Percentiles rank a stretch among this genome's conserved stretches.
phyloP scores from a whole-genome alignment of 805 yeast genomes.

The Ogataea polymorpha region DNA sequence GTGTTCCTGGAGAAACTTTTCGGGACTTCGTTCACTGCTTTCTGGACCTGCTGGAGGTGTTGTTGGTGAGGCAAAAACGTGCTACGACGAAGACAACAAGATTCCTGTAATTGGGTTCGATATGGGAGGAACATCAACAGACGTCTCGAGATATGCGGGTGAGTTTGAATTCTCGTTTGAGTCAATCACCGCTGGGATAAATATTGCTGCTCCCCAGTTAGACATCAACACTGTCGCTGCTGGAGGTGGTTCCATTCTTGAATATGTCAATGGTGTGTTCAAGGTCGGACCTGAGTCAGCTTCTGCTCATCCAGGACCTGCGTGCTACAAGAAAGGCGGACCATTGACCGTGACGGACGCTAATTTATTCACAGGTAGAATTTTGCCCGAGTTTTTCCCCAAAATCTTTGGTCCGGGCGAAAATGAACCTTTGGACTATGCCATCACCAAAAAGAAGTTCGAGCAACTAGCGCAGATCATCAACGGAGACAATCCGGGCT shows the following conservation, averaged over 20 bases:
- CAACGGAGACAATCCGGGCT: conserved; percentile 37
- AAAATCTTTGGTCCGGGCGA: conserved; percentile 8
- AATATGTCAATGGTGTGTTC: conserved; percentile 5
- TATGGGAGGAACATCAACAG: conserved; percentile 40
- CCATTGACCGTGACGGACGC: conserved; percentile 10
- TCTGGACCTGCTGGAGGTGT: conserved; percentile 66
- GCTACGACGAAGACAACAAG: conserved; percentile 36
- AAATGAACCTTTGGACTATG: conserved; percentile 6
- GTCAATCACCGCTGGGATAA: conserved; percentile 33
- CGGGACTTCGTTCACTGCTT: conserved; percentile 50
- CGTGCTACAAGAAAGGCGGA: conserved; percentile 9
- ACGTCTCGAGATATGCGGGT: conserved; percentile 35
- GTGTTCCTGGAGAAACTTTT: conserved; percentile 48
- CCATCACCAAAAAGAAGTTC: conserved; percentile 3
- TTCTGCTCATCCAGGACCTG: conserved; percentile 9
- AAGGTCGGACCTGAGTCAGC: conserved; percentile 10
- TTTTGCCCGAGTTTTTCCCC: conserved; percentile 7
- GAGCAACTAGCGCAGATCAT: conserved; percentile 48
- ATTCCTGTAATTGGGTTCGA: conserved; percentile 34
- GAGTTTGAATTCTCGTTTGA: conserved; percentile 32
- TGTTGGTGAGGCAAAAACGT: conserved; percentile 54
- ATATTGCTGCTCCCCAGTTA: conserved; percentile 35
- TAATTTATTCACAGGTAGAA: conserved; percentile 7
- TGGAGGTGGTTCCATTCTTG: conserved; percentile 8
- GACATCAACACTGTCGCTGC: conserved; percentile 22